Conservation (phyloP, 2,329 filamentous ascomycete species). For the Aotearoamyces nothofagi region DNA sequence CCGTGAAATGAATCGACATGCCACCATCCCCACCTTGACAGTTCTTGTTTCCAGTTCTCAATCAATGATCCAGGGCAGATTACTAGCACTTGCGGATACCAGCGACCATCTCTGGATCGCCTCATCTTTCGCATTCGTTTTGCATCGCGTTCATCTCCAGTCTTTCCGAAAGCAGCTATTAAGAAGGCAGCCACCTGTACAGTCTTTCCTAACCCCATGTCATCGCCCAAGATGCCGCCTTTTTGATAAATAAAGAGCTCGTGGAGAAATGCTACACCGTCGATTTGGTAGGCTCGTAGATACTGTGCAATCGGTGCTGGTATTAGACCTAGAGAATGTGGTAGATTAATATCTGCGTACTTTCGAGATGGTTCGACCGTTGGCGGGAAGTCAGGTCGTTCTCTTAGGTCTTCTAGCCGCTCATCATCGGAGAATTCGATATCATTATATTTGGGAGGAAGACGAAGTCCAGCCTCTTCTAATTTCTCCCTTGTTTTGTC, state of each 20-base stretch:
- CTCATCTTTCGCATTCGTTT: conserved; percentile 83
- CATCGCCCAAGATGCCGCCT: conserved; percentile 77
- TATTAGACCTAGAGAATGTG: conserved; percentile 64
- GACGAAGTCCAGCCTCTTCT: conserved; percentile 51
- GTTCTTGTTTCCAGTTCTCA: conserved; percentile 78
- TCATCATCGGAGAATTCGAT: conserved; percentile 65
- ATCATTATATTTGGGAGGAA: conserved; percentile 65
- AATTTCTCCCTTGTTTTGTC: conserved; percentile 43
- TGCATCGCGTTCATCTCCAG: conserved; percentile 68
- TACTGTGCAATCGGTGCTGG: conserved; percentile 85
- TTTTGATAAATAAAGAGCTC: conserved; percentile 81
- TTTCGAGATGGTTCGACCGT: conserved; percentile 48
- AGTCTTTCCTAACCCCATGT: conserved; percentile 96
- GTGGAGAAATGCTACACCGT: conserved; percentile 75
- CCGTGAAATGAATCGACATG: conserved; percentile 74
- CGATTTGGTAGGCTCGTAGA: conserved; percentile 79
- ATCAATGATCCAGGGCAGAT: conserved; percentile 83
- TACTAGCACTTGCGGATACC: conserved; percentile 77
- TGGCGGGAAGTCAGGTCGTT: conserved; percentile 53
- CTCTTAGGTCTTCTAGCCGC: conserved; percentile 40
- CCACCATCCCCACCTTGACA: conserved; percentile 94
- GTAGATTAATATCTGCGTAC: conserved; percentile 63
- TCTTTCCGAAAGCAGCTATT: conserved; percentile 86
- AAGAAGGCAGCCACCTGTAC: conserved; percentile 92
- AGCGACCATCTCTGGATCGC: conserved; percentile 37